Percentiles rank a stretch among this genome's conserved stretches.
Conservation (phyloP, 2,329 filamentous ascomycete genomes). For the Colletotrichum simmondsii region DNA sequence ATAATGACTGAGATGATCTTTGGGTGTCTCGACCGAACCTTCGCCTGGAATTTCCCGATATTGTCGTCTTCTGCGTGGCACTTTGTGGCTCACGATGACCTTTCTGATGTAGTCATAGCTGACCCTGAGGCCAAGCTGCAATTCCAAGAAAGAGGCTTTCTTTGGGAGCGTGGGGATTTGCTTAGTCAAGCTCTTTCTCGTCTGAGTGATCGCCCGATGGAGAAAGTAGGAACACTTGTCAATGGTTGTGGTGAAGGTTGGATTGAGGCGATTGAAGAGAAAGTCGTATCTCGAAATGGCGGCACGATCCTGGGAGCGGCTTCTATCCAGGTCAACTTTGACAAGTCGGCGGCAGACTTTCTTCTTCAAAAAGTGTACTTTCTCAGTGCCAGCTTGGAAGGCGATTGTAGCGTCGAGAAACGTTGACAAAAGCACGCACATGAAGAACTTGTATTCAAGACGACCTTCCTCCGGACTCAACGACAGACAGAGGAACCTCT, state of each 20-base stretch:
- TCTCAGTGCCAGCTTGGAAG: conserved; percentile 45
- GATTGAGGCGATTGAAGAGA: conserved; percentile 42
- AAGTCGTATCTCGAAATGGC: conserved; percentile 37
- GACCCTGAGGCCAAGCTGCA: conserved; percentile 51
- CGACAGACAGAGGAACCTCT: conserved; percentile 58
- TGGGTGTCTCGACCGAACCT: conserved; percentile 22
- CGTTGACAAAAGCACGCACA: conserved; percentile 58
- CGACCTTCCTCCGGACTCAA: conserved; percentile 54
- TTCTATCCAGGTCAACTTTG: conserved; percentile 62
- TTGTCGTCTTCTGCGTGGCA: not conserved
- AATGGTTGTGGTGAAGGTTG: conserved; percentile 43
- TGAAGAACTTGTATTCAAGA: conserved; percentile 67
- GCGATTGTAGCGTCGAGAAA: conserved; percentile 54
- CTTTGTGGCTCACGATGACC: not conserved
- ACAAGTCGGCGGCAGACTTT: conserved; percentile 68
- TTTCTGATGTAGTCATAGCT: conserved; percentile 47
- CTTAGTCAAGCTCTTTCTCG: conserved; percentile 50
- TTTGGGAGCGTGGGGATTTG: conserved; percentile 53
- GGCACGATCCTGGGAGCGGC: conserved; percentile 23
- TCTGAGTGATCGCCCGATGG: conserved; percentile 48
- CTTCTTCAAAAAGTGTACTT: conserved; percentile 52
- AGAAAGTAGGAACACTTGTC: conserved; percentile 43
- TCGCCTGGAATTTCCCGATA: not conserved
- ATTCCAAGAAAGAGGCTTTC: conserved; percentile 44
- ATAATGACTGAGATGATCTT: conserved; percentile 34